Percentiles rank a stretch among this genome's conserved stretches.
Conservation (phyloP, 176 grass and related monocot species). For the Paspalum notatum region DNA sequence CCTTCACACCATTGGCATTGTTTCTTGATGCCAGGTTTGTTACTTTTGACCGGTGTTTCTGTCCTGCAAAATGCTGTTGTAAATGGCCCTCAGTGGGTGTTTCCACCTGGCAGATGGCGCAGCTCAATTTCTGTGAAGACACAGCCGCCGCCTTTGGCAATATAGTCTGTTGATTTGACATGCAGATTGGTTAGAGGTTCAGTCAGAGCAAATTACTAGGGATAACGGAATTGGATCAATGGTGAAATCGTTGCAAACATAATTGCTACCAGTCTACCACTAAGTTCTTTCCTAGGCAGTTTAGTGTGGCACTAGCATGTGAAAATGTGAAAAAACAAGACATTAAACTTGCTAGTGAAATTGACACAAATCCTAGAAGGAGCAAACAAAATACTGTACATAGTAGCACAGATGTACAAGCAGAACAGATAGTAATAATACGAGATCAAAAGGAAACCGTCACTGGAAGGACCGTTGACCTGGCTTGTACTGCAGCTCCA, state of each 20-base stretch:
- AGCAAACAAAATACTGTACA: too few species aligned
- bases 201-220: background rate
- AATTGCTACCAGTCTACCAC: too few species aligned
- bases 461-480: background rate
- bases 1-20: background rate
- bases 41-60: background rate
- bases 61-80: too few species aligned
- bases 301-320: background rate
- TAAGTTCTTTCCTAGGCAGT: background rate
- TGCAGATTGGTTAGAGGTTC: background rate
- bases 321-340: background rate
- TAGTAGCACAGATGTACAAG: background rate
- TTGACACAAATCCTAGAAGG: too few species aligned
- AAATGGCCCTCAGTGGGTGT: too few species aligned
- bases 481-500: constrained; percentile 23
- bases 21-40: background rate
- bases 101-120: too few species aligned
- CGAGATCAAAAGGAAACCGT: background rate
- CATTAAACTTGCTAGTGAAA: background rate
- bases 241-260: background rate
- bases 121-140: too few species aligned
- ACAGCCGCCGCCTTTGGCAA: too few species aligned
- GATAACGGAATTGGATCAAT: background rate
- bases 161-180: background rate
- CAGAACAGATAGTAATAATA: background rate